Base-by-base conservation (phyloP, 257 asterid species). In the Primulina huaijiensis region DNA sequence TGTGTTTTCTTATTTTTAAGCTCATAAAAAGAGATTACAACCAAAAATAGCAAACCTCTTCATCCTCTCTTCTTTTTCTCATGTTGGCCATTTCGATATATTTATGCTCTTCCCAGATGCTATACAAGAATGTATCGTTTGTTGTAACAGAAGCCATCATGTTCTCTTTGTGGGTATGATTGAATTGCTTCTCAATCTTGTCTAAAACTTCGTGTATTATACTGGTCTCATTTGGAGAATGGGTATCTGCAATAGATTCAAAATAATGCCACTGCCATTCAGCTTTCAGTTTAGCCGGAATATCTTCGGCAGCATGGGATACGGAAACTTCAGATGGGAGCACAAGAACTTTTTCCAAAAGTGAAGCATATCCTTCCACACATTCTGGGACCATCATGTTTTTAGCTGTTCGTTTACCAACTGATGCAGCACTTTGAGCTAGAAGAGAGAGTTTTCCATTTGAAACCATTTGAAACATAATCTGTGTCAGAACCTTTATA, bases 61-160 rank as follows among this genome's bases (percentile, higher is more conserved):
- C 97, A n/a, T 94, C 97, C 82, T 94, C 98, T 82, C 88, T 89
- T 74, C 88, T 77, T 80, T 89, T 91, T 72, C 77, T 88, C 83
- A 66, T 23, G 75, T 77, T 64, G 56, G 76, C 81, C 77, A 78
- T 72, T 84, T 94, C 96, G 65, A 76, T 70, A 65, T 62, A 20
- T 79, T 82, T 87, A 67, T 94, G 92, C 67, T 94, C 94, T 74
- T 84, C 95, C 99, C 99, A 94, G 38, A 94, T 91, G 64, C 74
- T 37, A 74, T 85, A 88, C 65, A 80, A 64, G 65, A 92, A 91
- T 5, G 83, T 70, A 62, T 89, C 88, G 65, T 78, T 75, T 27
- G 82, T 66, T 31, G 69, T 59, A 68, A 60, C 60, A 58, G 59
- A 69, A 68, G 74, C 68, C 55, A 70, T 64, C 52, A 84, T 68